These are phyloP conservation scores for Hypericum perforatum DNA, from an alignment of 345 rosid species.

Conservation along the genomic window DNA sequence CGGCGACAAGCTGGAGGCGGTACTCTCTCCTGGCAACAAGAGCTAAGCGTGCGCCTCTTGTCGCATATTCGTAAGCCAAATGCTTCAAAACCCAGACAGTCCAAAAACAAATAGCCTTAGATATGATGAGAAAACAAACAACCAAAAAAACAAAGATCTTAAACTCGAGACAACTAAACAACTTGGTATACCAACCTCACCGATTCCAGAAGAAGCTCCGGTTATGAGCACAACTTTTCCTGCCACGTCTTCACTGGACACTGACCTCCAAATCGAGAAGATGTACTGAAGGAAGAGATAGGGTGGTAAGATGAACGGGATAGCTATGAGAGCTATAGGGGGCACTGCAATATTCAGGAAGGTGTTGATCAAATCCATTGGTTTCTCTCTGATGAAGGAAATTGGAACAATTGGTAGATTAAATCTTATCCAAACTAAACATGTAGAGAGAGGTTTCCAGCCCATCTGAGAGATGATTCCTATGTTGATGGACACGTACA, in stretches of 20 bases:
- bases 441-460: no score
- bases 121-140: no score
- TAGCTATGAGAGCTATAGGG: conserved; percentile 13
- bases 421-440: no score
- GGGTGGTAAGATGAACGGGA: conserved; percentile 19
- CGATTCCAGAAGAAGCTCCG: conserved; percentile 65
- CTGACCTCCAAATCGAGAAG: background rate
- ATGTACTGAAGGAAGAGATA: conserved; percentile 14
- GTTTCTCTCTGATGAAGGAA: no score
- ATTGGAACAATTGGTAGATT: no score
- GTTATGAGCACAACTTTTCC: conserved; percentile 62
- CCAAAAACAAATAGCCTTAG: background rate
- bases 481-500: background rate
- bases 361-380: conserved; percentile 11
- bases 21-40: conserved; percentile 28
- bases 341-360: conserved; percentile 21
- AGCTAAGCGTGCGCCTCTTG: conserved; percentile 30
- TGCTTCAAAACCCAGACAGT: conserved; percentile 16
- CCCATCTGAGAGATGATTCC: no score
- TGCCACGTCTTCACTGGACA: conserved; percentile 29
- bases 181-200: conserved; percentile 28
- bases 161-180: background rate
- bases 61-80: conserved; percentile 28
- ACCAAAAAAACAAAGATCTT: background rate
- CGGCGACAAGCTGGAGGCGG: conserved; percentile 15